phyloP scores from a whole-genome alignment of 78 protist species.

The Bigelowiella natans region DNA sequence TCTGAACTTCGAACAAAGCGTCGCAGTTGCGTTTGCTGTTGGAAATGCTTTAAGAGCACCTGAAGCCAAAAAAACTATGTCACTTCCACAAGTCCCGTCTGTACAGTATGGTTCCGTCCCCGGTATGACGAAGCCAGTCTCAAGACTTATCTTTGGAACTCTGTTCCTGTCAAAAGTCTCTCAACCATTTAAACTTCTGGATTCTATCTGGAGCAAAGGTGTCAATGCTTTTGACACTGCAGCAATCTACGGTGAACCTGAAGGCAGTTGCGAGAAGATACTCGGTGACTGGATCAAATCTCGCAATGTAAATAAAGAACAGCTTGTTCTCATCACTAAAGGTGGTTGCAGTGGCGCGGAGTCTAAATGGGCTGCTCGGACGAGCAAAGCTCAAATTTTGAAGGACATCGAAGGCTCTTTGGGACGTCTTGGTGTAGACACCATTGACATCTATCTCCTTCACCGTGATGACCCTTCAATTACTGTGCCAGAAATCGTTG shows the following conservation, averaged over 20 bases:
- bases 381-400: neutral
- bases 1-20: conserved; percentile 41
- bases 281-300: conserved; percentile 10
- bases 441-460: neutral
- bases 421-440: neutral
- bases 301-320: neutral
- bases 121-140: neutral
- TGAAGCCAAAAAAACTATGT: neutral
- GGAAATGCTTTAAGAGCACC: neutral
- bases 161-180: neutral
- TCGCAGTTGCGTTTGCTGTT: neutral
- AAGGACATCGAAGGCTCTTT: conserved; percentile 8
- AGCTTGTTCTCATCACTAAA: conserved; percentile 7
- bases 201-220: neutral
- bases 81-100: neutral
- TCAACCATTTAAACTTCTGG: conserved; percentile 2
- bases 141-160: conserved; percentile 3
- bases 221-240: conserved; percentile 15
- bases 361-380: neutral
- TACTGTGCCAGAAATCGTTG: neutral
- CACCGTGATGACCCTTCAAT: conserved; percentile 21
- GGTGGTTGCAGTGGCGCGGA: conserved; percentile 21
- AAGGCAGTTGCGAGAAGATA: neutral
- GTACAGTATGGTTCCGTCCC: neutral
- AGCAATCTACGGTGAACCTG: conserved; percentile 4